These are phyloP conservation scores for Lycium barbarum DNA, from an alignment of 257 asterid genomes.

Conservation along the genomic window DNA sequence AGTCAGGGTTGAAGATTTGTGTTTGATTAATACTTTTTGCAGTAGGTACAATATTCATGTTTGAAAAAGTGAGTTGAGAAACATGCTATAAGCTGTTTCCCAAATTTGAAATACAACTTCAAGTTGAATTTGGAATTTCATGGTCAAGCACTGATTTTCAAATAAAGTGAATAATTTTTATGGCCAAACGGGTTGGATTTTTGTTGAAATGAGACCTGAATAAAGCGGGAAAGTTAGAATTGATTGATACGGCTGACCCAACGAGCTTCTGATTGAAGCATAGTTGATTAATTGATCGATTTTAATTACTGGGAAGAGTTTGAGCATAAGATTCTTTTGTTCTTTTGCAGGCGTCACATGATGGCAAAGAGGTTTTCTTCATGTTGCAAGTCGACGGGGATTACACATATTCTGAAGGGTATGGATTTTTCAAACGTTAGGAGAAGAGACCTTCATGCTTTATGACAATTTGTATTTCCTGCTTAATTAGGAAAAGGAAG, in stretches of 20 bases:
- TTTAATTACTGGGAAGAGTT: conserved; percentile 26
- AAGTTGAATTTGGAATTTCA: too few relatives aligned
- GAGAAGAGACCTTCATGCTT: conserved; percentile 6
- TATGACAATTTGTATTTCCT: background rate
- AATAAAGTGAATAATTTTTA: too few relatives aligned
- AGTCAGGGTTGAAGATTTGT: too few relatives aligned
- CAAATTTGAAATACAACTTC: too few relatives aligned
- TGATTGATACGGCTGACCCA: background rate
- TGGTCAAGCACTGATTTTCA: too few relatives aligned
- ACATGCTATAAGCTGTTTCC: too few relatives aligned
- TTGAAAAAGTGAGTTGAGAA: too few relatives aligned
- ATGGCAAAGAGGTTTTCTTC: conserved; percentile 63
- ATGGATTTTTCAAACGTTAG: conserved; percentile 22
- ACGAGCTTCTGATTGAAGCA: background rate
- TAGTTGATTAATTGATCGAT: background rate
- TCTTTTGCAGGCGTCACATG: conserved; percentile 58
- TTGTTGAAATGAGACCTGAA: background rate
- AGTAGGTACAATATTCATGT: too few relatives aligned
- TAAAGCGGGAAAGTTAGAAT: background rate
- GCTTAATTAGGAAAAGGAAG: background rate
- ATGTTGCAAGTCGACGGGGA: conserved; percentile 66
- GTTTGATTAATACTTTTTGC: background rate
- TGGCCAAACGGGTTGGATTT: too few relatives aligned
- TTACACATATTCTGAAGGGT: conserved; percentile 67
- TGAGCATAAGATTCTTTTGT: background rate